A percentile compares a stretch with the other conserved stretches of the same genome.
phyloP scores from a whole-genome alignment of 2,329 filamentous ascomycete species.

The Alternaria ethzedia region DNA sequence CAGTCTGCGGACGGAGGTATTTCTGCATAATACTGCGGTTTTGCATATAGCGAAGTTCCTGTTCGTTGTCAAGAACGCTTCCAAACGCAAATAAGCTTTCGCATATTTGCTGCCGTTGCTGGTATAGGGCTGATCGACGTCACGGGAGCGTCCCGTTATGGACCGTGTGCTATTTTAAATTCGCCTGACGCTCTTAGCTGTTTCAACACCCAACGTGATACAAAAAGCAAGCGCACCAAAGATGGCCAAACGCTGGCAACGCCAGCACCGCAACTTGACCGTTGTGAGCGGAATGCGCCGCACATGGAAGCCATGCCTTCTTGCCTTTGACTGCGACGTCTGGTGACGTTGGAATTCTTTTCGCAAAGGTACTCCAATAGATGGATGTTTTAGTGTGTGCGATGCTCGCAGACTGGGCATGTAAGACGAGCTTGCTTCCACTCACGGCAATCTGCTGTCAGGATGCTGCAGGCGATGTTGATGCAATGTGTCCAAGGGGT shows the following conservation, averaged over 20 bases:
- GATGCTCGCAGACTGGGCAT: not conserved
- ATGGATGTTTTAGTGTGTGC: not conserved
- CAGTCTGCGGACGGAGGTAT: not conserved
- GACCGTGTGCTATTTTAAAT: slow-evolving; percentile 1
- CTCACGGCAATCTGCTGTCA: not conserved
- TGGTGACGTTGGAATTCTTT: not conserved
- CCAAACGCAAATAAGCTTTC: slow-evolving; percentile 5
- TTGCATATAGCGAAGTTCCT: not conserved
- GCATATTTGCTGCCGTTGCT: not conserved
- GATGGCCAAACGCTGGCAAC: slow-evolving; percentile 5
- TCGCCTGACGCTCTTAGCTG: not conserved
- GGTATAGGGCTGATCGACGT: slow-evolving; percentile 7
- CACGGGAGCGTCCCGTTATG: slow-evolving; percentile 5
- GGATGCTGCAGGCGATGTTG: not conserved
- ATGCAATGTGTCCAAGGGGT: not conserved
- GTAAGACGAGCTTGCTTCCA: not conserved
- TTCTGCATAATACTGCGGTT: not conserved
- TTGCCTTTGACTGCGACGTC: not conserved
- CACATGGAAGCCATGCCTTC: not conserved
- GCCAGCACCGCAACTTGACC: not conserved
- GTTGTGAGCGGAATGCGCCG: not conserved
- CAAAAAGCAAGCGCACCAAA: slow-evolving; percentile 3
- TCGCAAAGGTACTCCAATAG: not conserved
- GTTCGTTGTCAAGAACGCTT: not conserved
- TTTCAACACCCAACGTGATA: slow-evolving; percentile 8